These are phyloP conservation scores for Hemisphaericaspora subhashii DNA, from an alignment of 1,139 yeast species.

Conservation along the genomic window DNA sequence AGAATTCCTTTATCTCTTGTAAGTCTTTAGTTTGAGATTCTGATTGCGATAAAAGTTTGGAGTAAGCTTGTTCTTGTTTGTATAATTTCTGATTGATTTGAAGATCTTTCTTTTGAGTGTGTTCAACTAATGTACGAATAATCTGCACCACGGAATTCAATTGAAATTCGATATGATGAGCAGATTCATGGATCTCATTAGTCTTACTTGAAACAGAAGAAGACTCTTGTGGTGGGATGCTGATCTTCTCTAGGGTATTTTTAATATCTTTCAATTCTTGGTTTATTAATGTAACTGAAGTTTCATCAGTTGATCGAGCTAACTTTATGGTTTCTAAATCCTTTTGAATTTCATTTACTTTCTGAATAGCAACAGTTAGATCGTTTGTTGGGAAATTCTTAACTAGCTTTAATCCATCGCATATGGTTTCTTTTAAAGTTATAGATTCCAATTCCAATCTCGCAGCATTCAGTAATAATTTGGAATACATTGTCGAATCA, in stretches of 20 bases:
- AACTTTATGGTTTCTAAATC: conserved; percentile 2
- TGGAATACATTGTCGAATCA: neutral
- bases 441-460: conserved; percentile 33
- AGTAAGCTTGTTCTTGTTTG: neutral
- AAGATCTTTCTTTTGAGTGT: neutral
- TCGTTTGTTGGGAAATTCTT: conserved; percentile 2
- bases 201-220: neutral
- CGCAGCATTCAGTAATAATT: conserved; percentile 31
- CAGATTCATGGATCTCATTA: neutral
- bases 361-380: neutral
- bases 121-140: neutral
- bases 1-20: conserved; percentile 20
- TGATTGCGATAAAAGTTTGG: neutral
- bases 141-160: neutral
- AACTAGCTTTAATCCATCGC: conserved; percentile 7
- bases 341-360: conserved; percentile 4
- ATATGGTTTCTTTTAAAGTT: conserved; percentile 23
- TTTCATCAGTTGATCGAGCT: conserved; percentile 1
- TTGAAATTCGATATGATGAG: neutral
- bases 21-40: conserved; percentile 8
- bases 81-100: neutral
- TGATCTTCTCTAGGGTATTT: neutral
- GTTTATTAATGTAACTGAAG: neutral
- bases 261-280: conserved; percentile 4
- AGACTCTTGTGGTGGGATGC: neutral